phyloP scores from a whole-genome alignment of 495 filamentous ascomycete species.

The Neurospora hispaniola region DNA sequence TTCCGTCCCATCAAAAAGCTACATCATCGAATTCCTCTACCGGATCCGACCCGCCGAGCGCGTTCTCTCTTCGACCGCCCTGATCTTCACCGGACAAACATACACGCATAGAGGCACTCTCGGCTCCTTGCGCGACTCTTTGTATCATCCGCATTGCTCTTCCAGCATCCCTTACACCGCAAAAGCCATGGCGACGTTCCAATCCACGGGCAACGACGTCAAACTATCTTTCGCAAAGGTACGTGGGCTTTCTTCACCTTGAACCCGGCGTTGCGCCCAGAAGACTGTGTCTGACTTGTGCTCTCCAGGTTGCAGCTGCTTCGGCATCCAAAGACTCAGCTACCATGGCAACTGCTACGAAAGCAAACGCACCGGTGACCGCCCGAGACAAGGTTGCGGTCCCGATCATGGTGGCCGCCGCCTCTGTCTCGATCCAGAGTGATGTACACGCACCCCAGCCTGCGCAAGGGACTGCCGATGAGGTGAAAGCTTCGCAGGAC shows the following conservation, averaged over 20 bases:
- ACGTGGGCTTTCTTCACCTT: constrained; percentile 11
- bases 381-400: constrained; percentile 3
- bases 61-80: background rate
- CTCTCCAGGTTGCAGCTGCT: constrained; percentile 35
- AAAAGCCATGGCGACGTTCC: constrained; percentile 19
- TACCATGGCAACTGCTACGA: constrained; percentile 19
- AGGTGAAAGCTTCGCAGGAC: constrained; percentile 3
- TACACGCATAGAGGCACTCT: background rate
- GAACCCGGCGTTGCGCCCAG: background rate
- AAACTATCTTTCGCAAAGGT: constrained; percentile 51
- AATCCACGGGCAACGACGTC: constrained; percentile 34
- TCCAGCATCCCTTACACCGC: background rate
- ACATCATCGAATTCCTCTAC: background rate
- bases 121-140: background rate
- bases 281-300: constrained; percentile 6
- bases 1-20: background rate
- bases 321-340: constrained; percentile 38
- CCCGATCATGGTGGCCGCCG: background rate
- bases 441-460: constrained; percentile 11
- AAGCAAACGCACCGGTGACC: constrained; percentile 7
- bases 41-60: background rate
- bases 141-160: background rate
- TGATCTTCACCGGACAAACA: background rate
- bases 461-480: background rate
- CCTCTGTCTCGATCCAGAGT: background rate